Base-by-base conservation (phyloP, 2,329 filamentous ascomycete genomes). In the Aulographum hederae region DNA sequence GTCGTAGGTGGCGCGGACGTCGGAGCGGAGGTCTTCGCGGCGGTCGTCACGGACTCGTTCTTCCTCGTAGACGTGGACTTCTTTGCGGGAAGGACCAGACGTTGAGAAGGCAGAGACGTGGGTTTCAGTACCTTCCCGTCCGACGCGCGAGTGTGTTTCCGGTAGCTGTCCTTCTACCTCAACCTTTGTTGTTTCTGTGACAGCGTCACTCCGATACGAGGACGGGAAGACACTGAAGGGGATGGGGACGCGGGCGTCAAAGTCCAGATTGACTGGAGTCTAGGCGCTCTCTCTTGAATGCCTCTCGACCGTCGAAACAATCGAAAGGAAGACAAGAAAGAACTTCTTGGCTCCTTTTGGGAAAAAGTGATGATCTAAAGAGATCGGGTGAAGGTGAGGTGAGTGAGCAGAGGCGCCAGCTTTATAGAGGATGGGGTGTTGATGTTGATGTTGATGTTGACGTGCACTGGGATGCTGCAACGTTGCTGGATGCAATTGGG, bases 211-310 rank as follows among this genome's bases (percentile, higher is more conserved):
- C 63, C 78, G 73, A 73, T 94, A 95, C 64, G 84, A 81, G 63
- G 84, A 93, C 69, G 86, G 86, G 75, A 95, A 94, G 78, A 94
- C 79, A 80, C 84, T 94, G 76, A 94, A 92, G 67, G 86, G 86
- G 65, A 95, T 89, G 70, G 86, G 82, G 65, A 94, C 80, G 65
- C 84, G 80, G 66, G 85, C 84, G 79, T 93, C 85, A 89, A 92
- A 94, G 81, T 94, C 85, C 85, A 94, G 85, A 69, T 82, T 94
- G 81, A 67, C 81, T 78, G 78, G 74, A 75, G 78, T 73, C 63
- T 57, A 58, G 60, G 63, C 64, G 73, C 63, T 71, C 68, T 67
- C 73, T 75, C 75, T 80, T 71, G 69, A 72, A 72, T 57, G 56
- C 63, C 62, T 63, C 63, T 63, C 62, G 58, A 65, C 59, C 55